Conservation (phyloP, 1,284 basidiomycete genomes). For the Leccinum subspadiceum region DNA sequence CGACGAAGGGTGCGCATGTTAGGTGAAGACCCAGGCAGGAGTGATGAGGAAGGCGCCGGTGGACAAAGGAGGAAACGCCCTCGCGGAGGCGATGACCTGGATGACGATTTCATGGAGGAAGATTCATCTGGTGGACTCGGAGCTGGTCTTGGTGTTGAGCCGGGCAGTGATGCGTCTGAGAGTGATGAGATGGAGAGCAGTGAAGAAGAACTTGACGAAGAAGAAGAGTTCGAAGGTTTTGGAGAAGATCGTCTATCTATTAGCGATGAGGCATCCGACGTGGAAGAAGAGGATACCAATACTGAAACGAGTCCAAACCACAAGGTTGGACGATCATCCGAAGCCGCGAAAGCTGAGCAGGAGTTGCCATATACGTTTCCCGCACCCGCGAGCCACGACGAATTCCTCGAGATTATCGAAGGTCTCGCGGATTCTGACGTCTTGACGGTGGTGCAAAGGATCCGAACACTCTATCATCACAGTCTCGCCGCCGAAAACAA, state of each 20-base stretch:
- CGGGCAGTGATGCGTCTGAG: conserved; percentile 16
- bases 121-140: conserved; percentile 50
- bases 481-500: conserved; percentile 92
- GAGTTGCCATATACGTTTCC: conserved; percentile 92
- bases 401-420: conserved; percentile 83
- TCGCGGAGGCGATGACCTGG: conserved; percentile 81
- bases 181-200: conserved; percentile 40
- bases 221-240: conserved; percentile 36
- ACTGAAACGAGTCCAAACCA: conserved; percentile 37
- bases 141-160: conserved; percentile 45
- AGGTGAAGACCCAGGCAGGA: conserved; percentile 68
- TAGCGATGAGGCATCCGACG: conserved; percentile 33
- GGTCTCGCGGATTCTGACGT: conserved; percentile 70
- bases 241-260: conserved; percentile 38
- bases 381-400: conserved; percentile 84
- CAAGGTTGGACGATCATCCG: conserved; percentile 33
- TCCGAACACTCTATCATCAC: conserved; percentile 88
- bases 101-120: conserved; percentile 81
- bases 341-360: conserved; percentile 34
- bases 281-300: conserved; percentile 41
- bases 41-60: conserved; percentile 51
- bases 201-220: conserved; percentile 38
- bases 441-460: conserved; percentile 85
- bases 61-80: conserved; percentile 45
- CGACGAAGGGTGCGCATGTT: conserved; percentile 80